phyloP scores from a whole-genome alignment of 768 basidiomycete genomes.

The Agrocybe pediades region DNA sequence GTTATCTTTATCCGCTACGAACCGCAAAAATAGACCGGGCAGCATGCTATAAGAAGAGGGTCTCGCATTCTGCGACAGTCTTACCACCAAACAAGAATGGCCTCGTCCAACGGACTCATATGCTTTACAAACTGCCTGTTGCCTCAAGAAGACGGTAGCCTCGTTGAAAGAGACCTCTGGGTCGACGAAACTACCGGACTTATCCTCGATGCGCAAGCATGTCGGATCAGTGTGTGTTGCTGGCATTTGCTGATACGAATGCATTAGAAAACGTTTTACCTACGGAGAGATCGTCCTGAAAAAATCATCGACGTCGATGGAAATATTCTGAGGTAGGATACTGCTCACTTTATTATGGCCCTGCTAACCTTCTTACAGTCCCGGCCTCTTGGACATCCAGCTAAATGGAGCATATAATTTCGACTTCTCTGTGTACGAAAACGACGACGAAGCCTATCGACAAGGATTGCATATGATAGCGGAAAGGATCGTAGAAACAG shows the following conservation, averaged over 20 bases:
- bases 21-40: constrained; percentile 11
- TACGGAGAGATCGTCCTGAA: constrained; percentile 59
- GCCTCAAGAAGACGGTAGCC: constrained; percentile 75
- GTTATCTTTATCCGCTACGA: constrained; percentile 7
- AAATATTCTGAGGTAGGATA: constrained; percentile 71
- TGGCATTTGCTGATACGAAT: neutral
- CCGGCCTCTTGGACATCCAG: constrained; percentile 86
- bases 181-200: constrained; percentile 73
- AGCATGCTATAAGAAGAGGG: constrained; percentile 7
- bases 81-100: constrained; percentile 27
- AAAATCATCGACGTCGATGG: constrained; percentile 70
- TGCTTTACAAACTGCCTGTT: constrained; percentile 90
- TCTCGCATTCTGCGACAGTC: neutral
- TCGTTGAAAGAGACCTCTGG: constrained; percentile 79
- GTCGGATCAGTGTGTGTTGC: constrained; percentile 7
- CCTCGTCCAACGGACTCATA: constrained; percentile 63
- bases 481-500: constrained; percentile 80
- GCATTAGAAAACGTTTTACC: constrained; percentile 65
- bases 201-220: constrained; percentile 76
- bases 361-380: constrained; percentile 42
- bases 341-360: neutral
- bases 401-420: constrained; percentile 90
- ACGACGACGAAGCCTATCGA: constrained; percentile 66
- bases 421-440: constrained; percentile 83
- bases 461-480: constrained; percentile 71